Evolutionary conservation across 2,329 filamentous ascomycete species (phyloP), one percentile per base, ranked within the genome.

Genomic region (Talaromyces sp.): DNA sequence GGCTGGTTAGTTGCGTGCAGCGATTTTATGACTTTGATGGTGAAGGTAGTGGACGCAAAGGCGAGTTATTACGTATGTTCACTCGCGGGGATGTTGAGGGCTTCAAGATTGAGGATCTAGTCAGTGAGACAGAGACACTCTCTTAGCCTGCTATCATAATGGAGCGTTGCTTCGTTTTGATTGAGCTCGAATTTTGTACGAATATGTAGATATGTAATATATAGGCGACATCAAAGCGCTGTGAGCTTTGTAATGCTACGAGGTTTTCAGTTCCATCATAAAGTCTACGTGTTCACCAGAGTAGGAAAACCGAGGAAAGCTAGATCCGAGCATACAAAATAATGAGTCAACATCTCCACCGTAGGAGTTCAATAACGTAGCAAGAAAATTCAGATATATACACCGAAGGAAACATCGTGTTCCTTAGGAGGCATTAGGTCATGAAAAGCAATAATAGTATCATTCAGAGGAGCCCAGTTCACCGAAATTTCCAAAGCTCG

Each of bases 1-100:
- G 91, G 89, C 80, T 99, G 71, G 83, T 96, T 59, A 91, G 97
- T 87, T 95, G 92, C 71, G 81, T 99, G 80, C 95, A 99, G 82
- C 88, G 92, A 74, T 99, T 99, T 78, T 99, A 99, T 74, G 80
- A 82, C 64, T 78, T 85, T 78, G 66, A 81, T 77, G 87, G 89
- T 19, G 86, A 81, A 69, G 77, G 80, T n/a, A 77, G 70, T 70
- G 84, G 84, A 65, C 85, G 86, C 69, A 89, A 90, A 79, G 87
- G 84, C 73, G 85, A 85, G 77, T 75, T 99, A 74, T 77, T 98
- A 74, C 87, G 92, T 77, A 89, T 89, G 84, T 99, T 99, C 77
- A 89, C 86, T 0, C 83, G 81, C 25, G 95, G 94, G 0, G 93
- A 97, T 78, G 80, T 80, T 5, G 68, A 81, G 65, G 83, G 83